Evolutionary conservation across 1,284 basidiomycete species (phyloP).

Genomic region (Sporisorium exsertum): DNA sequence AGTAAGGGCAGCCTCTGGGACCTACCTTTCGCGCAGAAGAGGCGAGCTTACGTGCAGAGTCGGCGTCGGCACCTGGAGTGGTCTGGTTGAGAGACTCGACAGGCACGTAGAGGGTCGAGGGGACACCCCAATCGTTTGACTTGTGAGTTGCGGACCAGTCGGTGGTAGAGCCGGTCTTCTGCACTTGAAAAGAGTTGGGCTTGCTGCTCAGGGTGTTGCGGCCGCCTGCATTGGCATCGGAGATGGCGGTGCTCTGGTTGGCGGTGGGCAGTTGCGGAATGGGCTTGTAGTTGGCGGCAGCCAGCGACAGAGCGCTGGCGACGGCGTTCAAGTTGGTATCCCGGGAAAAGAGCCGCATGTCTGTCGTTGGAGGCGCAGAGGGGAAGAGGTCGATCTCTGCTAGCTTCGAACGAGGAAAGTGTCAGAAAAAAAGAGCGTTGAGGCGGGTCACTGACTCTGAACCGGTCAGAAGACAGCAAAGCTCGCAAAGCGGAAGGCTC

Average conservation of each 20-base stretch:
- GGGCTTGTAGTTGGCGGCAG: conserved; percentile 68
- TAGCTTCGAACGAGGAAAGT: not conserved
- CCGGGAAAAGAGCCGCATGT: conserved; percentile 48
- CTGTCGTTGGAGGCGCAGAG: not conserved
- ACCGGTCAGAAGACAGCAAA: conserved; percentile 23
- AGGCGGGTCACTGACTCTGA: conserved; percentile 19
- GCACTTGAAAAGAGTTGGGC: conserved; percentile 42
- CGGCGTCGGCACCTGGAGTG: conserved; percentile 5
- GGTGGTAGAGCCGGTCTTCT: conserved; percentile 29
- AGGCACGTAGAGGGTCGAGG: conserved; percentile 56
- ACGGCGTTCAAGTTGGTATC: conserved; percentile 49
- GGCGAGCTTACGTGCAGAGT: conserved; percentile 33
- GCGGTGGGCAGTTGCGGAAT: conserved; percentile 56
- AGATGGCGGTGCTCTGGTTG: conserved; percentile 20
- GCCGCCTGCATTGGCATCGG: conserved; percentile 1
- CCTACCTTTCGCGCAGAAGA: conserved; percentile 54
- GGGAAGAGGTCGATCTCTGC: not conserved
- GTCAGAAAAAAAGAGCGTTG: conserved; percentile 11
- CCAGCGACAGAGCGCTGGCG: conserved; percentile 61
- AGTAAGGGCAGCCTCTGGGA: conserved; percentile 57
- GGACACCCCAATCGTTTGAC: conserved; percentile 55
- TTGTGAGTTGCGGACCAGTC: conserved; percentile 38
- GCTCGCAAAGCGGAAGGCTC: conserved; percentile 21
- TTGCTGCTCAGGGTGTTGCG: conserved; percentile 29
- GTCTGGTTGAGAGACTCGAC: conserved; percentile 32